Percentiles rank a stretch among this genome's conserved stretches.
Conservation (phyloP, 2,329 filamentous ascomycete species). For the Metarhizium robertsii region DNA sequence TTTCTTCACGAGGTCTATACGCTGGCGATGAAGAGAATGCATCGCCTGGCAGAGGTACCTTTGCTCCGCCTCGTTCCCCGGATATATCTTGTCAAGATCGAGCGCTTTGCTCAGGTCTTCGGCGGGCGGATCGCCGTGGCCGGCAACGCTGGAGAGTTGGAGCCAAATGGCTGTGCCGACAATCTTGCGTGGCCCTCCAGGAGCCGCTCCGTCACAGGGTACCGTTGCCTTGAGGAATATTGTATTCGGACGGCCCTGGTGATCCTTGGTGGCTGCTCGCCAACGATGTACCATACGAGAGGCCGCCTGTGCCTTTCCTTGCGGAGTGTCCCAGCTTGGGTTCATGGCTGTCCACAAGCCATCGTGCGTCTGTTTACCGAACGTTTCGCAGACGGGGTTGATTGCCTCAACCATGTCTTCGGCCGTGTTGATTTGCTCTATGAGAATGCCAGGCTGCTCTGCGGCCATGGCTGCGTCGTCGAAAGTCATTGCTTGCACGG, state of each 20-base stretch:
- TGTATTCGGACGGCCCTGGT: slow-evolving; percentile 35
- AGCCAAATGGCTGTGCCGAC: slow-evolving; percentile 47
- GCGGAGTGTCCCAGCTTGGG: slow-evolving; percentile 43
- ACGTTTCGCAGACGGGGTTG: slow-evolving; percentile 22
- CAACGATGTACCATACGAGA: slow-evolving; percentile 32
- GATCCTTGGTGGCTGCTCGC: slow-evolving; percentile 26
- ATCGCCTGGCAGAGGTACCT: slow-evolving; percentile 36
- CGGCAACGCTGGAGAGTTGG: slow-evolving; percentile 39
- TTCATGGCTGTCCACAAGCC: slow-evolving; percentile 41
- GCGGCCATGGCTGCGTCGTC: slow-evolving; percentile 13
- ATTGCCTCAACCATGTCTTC: slow-evolving; percentile 19
- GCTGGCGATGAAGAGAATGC: slow-evolving; percentile 31
- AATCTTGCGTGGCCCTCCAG: slow-evolving; percentile 18
- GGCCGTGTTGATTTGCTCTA: slow-evolving; percentile 18
- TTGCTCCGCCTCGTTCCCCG: slow-evolving; percentile 32
- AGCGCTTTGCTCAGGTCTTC: slow-evolving; percentile 20
- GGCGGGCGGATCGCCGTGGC: slow-evolving; percentile 32
- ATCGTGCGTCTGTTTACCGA: slow-evolving; percentile 42
- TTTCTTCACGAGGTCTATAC: slow-evolving; percentile 30
- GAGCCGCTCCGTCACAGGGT: slow-evolving; percentile 11
- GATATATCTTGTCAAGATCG: slow-evolving; percentile 29
- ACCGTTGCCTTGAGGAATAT: slow-evolving; percentile 46
- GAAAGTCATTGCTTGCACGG: neutral
- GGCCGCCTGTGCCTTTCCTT: slow-evolving; percentile 28
- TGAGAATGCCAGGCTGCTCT: slow-evolving; percentile 9